Conservation (phyloP, 305 asterid species). For the Petunia hybrid region DNA sequence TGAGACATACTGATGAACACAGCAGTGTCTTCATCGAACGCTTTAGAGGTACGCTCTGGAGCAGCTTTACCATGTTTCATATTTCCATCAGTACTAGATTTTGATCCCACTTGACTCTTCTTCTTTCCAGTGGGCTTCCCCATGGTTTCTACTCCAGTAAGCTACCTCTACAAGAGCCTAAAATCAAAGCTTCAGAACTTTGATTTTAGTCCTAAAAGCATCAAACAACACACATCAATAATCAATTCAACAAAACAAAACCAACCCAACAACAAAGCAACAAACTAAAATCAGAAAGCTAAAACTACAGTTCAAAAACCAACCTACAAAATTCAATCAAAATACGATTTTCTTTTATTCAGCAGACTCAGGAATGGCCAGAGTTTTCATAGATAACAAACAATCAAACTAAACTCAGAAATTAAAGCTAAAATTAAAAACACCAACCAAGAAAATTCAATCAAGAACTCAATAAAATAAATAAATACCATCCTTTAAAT, state of each 20-base stretch:
- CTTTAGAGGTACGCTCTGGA: conserved; percentile 61
- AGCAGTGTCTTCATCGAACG: conserved; percentile 88
- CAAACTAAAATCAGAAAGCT: too few species aligned
- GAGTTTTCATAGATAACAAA: neutral
- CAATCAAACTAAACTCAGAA: neutral
- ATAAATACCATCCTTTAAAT: neutral
- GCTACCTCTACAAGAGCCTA: conserved; percentile 7
- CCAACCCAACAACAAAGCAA: too few species aligned
- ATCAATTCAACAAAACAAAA: neutral
- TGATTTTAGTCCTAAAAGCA: neutral
- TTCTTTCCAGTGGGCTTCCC: conserved; percentile 89
- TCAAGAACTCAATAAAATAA: neutral
- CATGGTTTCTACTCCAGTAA: conserved; percentile 50
- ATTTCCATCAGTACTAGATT: conserved; percentile 50
- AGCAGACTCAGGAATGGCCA: neutral
- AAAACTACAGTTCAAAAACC: too few species aligned
- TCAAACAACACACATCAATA: neutral
- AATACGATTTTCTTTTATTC: too few species aligned
- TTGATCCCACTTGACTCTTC: conserved; percentile 58
- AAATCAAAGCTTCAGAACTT: conserved; percentile 32
- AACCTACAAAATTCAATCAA: too few species aligned
- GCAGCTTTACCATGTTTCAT: conserved; percentile 51
- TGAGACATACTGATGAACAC: conserved; percentile 87
- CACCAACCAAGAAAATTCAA: neutral
- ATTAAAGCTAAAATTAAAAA: too few species aligned